Conservation (phyloP, 2,329 filamentous ascomycete genomes). For the Knoxdaviesia proteae region DNA sequence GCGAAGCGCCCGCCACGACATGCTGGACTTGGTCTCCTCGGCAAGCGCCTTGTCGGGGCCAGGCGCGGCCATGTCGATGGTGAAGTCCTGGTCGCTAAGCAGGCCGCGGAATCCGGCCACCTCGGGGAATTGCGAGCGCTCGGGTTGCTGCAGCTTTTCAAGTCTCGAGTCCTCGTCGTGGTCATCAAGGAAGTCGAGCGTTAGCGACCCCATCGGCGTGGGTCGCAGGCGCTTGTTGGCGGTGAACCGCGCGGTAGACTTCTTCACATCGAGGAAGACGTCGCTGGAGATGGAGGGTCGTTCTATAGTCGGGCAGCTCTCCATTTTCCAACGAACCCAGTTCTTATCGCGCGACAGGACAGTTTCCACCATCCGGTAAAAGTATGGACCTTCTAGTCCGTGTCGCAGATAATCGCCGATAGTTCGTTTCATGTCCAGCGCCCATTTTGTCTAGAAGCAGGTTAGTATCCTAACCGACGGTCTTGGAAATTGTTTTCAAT, state of each 20-base stretch:
- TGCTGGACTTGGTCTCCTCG: conserved; percentile 60
- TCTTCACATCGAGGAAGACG: conserved; percentile 49
- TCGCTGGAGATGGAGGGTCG: conserved; percentile 47
- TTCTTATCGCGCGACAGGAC: conserved; percentile 93
- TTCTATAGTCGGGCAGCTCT: conserved; percentile 77
- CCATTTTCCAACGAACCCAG: conserved; percentile 96
- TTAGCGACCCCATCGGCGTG: conserved; percentile 48
- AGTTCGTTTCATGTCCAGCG: conserved; percentile 48
- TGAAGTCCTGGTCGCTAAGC: conserved; percentile 64
- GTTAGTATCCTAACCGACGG: conserved; percentile 3
- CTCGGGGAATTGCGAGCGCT: conserved; percentile 47
- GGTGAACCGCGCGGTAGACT: conserved; percentile 42
- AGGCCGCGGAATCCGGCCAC: conserved; percentile 49
- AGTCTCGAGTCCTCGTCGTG: conserved; percentile 31
- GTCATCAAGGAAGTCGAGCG: conserved; percentile 57
- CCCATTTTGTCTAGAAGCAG: conserved; percentile 53
- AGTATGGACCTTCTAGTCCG: conserved; percentile 72
- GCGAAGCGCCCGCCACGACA: conserved; percentile 75
- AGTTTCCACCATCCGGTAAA: conserved; percentile 90
- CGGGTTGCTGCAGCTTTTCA: conserved; percentile 44
- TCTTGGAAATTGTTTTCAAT: background rate
- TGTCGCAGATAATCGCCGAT: conserved; percentile 71
- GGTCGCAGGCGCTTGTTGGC: conserved; percentile 50
- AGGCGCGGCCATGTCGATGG: conserved; percentile 62
- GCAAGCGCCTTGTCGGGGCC: conserved; percentile 32